phyloP scores from a whole-genome alignment of 2,329 filamentous ascomycete genomes.

The Phoma sp. region DNA sequence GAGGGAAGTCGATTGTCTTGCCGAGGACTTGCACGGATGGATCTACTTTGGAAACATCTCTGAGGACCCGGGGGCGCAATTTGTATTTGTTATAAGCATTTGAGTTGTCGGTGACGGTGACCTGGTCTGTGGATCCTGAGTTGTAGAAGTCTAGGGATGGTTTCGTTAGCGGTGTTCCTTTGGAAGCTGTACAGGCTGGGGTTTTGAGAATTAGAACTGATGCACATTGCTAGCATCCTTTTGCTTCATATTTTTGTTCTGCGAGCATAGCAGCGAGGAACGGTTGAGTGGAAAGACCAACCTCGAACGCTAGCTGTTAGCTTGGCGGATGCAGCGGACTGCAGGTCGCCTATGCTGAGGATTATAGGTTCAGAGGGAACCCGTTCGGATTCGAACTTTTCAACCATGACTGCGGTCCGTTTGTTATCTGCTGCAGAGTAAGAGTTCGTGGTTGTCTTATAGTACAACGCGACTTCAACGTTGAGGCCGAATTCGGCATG shows the following conservation, averaged over 20 bases:
- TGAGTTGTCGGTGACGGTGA: neutral
- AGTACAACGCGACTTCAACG: too few relatives aligned
- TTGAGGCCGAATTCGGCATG: neutral
- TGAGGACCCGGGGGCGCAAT: constrained; percentile 3
- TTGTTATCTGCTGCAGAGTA: neutral
- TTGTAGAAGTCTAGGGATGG: constrained; percentile 61
- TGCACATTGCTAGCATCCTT: neutral
- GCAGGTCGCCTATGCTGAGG: constrained; percentile 50
- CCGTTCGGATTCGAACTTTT: neutral
- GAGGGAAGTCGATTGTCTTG: constrained; percentile 2
- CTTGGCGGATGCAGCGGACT: constrained; percentile 25
- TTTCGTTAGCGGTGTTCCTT: neutral
- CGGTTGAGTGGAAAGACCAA: neutral
- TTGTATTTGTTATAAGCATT: constrained; percentile 2
- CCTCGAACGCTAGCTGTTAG: constrained; percentile 20
- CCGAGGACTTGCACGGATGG: neutral
- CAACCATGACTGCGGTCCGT: neutral
- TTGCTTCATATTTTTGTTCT: neutral
- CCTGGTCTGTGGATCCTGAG: constrained; percentile 63
- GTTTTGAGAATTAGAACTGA: neutral
- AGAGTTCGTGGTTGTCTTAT: too few relatives aligned
- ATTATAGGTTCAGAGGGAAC: constrained; percentile 15
- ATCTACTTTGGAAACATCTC: constrained; percentile 6
- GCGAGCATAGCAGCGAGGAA: neutral
- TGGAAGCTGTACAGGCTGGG: neutral